These are phyloP conservation scores for Bruguiera gymnorhiza DNA, from an alignment of 345 rosid genomes.

Conservation along the genomic window DNA sequence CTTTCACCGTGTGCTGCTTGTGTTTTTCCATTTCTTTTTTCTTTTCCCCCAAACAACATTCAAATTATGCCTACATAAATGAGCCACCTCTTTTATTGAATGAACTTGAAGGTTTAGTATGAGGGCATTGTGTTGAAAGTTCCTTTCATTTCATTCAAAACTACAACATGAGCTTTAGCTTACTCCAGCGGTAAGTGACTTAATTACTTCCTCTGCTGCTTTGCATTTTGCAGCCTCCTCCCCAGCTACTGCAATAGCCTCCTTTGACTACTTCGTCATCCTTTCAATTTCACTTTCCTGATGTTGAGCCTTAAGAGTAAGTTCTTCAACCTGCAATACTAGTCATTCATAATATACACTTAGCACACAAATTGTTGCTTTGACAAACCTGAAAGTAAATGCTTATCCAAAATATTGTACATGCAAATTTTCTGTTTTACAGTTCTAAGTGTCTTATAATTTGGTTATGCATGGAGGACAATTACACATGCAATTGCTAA, in stretches of 20 bases:
- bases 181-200: conserved; percentile 56
- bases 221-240: conserved; percentile 60
- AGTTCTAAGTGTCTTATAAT: too few relatives aligned
- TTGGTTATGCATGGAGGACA: too few relatives aligned
- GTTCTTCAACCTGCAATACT: conserved; percentile 59
- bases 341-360: conserved; percentile 7
- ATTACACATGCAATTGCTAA: too few relatives aligned
- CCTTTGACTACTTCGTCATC: conserved; percentile 48
- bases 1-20: too few relatives aligned
- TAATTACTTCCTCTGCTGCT: conserved; percentile 49
- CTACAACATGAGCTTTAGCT: background rate
- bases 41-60: background rate
- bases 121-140: background rate
- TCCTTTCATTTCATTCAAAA: too few relatives aligned
- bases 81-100: background rate
- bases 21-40: too few relatives aligned
- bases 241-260: conserved; percentile 36
- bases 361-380: background rate
- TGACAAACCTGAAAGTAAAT: too few relatives aligned
- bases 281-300: conserved; percentile 53
- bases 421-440: too few relatives aligned
- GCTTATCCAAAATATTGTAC: too few relatives aligned
- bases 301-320: conserved; percentile 43
- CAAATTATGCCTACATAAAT: background rate
- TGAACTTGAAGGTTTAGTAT: background rate